Evolutionary conservation across 2,329 filamentous ascomycete species (phyloP), one percentile per base, ranked within the genome.

Genomic region (Fusarium nematophilum): DNA sequence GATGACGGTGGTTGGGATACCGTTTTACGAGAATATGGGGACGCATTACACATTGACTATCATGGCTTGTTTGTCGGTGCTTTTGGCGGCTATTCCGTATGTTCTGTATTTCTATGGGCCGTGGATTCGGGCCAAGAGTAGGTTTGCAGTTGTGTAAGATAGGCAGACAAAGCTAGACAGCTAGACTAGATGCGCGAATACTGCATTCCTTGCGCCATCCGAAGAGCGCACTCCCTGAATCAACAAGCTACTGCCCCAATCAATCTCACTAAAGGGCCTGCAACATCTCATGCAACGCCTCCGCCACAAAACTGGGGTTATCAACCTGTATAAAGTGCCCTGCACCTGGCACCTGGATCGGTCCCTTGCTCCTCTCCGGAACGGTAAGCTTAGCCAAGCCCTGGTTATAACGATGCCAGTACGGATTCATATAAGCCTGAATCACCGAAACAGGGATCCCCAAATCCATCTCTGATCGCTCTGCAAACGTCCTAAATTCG

Each of bases 351-450:
- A 45, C 65, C 15, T 62, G 54, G 23, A 63, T 9, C 1, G 66
- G 65, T 0, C 67, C 67, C 15, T 54, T 54, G 5, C 86, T 75
- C 29, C 67, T 75, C 9, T 74, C 73, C 0, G 66, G 45, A 4
- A 71, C 72, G 0, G 79, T 83, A 9, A 86, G 74, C 15, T 70
- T 71, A 1, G 74, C 66, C 18, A 87, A 63, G 0, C 79, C 82
- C 50, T 81, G 72, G 42, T 87, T 86, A 61, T 86, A 87, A 25
- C 42, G 58, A 3, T 77, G 73, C 84, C 84, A 87, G 3, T 74
- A 76, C 0, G 83, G 79, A 50, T 86, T 85, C 44, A 81, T 65
- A 64, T 84, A 87, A 9, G 71, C 72, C 62, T 79, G 80, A 0
- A 80, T 81, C 29, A 85, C 38, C 26, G 47, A 51, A 1, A 21